Conservation (phyloP, 139 green algal genomes). For the Coelastrella sp. region DNA sequence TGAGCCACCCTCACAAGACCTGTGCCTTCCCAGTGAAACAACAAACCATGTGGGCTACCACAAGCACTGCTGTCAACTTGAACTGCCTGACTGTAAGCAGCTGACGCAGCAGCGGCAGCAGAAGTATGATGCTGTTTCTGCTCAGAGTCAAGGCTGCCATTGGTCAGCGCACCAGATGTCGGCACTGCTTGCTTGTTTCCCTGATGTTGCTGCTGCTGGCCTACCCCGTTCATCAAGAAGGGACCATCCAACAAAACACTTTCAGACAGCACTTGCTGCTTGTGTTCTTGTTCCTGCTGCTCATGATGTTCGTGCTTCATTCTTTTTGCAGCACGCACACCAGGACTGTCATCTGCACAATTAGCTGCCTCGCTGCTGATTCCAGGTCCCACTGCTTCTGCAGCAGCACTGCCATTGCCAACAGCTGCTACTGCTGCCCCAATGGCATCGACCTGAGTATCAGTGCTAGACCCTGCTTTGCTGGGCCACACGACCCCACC, state of each 20-base stretch:
- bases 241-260: too few relatives aligned
- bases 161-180: too few relatives aligned
- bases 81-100: not conserved
- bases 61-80: conserved; percentile 5
- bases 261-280: too few relatives aligned
- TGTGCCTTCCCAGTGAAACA: conserved; percentile 40
- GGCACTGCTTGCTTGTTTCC: not conserved
- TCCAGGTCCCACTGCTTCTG: not conserved
- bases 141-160: too few relatives aligned
- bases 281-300: not conserved
- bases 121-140: too few relatives aligned
- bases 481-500: not conserved
- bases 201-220: conserved; percentile 18
- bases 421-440: too few relatives aligned
- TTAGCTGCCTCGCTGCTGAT: not conserved
- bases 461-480: too few relatives aligned
- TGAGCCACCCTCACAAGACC: conserved; percentile 12
- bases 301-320: conserved; percentile 28
- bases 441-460: too few relatives aligned
- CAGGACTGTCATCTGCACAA: not conserved
- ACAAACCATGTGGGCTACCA: conserved; percentile 11
- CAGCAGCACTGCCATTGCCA: not conserved
- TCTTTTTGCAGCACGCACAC: conserved; percentile 12
- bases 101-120: not conserved
- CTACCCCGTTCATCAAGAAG: not conserved